A percentile compares a stretch with the other conserved stretches of the same genome.
Evolutionary conservation across 1,284 basidiomycete species (phyloP).

Genomic region (Ustilago crameri): DNA sequence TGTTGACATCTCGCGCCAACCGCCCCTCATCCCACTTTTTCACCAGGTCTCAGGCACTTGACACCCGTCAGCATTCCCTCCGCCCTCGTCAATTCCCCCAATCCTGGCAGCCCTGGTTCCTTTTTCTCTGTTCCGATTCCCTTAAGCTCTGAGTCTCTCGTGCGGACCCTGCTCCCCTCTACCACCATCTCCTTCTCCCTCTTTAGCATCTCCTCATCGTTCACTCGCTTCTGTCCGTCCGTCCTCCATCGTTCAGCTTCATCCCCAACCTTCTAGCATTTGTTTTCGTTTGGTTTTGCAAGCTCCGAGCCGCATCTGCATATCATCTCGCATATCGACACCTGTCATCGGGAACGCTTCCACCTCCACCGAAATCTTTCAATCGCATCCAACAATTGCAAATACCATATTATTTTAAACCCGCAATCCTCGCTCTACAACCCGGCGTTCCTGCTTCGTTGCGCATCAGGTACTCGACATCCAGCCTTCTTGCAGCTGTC

Average conservation of each 20-base stretch:
- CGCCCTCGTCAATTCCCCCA: neutral
- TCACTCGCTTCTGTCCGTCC: neutral
- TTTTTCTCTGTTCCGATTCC: conserved; percentile 8
- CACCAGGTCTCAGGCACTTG: conserved; percentile 10
- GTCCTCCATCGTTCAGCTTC: neutral
- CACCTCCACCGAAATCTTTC: conserved; percentile 39
- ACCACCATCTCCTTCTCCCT: conserved; percentile 1
- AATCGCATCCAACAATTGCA: conserved; percentile 21
- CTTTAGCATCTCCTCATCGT: conserved; percentile 1
- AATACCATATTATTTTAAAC: conserved; percentile 6
- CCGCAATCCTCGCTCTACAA: conserved; percentile 10
- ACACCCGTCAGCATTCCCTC: neutral
- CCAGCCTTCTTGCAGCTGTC: neutral
- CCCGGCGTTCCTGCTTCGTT: conserved; percentile 12
- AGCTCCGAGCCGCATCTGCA: conserved; percentile 3
- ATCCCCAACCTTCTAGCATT: conserved; percentile 3
- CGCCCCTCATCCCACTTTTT: too few species aligned
- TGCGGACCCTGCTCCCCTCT: conserved; percentile 4
- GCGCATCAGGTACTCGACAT: neutral
- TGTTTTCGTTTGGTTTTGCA: conserved; percentile 2
- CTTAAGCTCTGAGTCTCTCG: neutral
- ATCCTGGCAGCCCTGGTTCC: neutral
- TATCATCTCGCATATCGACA: conserved; percentile 28
- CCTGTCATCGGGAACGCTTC: conserved; percentile 29
- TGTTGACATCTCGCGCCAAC: conserved; percentile 18